These are phyloP conservation scores for Cardamine chenopodiifolia DNA, from an alignment of 345 rosid genomes.

Conservation along the genomic window DNA sequence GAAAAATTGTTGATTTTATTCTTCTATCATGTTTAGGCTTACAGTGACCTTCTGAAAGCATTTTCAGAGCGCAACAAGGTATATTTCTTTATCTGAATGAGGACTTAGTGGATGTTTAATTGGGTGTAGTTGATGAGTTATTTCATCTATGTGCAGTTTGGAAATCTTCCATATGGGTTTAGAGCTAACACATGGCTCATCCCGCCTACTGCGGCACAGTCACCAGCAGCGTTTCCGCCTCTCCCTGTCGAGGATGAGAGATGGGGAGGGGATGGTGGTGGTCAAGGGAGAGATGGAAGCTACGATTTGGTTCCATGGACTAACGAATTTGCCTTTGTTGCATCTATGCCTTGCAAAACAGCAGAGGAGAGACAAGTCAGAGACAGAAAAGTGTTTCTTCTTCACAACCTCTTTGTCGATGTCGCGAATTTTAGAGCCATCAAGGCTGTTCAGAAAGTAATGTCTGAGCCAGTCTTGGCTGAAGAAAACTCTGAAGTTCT, in stretches of 20 bases:
- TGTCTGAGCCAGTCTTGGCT: slow-evolving; percentile 46
- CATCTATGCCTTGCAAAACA: slow-evolving; percentile 90
- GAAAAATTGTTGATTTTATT: not conserved
- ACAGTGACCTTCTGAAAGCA: slow-evolving; percentile 83
- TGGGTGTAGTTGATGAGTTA: not conserved
- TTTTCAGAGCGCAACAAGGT: slow-evolving; percentile 94
- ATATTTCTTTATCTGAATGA: slow-evolving; percentile 27
- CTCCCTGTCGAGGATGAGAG: slow-evolving; percentile 85
- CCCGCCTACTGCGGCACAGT: slow-evolving; percentile 78
- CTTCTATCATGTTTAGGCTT: slow-evolving; percentile 61
- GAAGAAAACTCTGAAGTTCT: slow-evolving; percentile 44
- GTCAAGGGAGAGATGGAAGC: slow-evolving; percentile 81
- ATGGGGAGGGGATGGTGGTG: slow-evolving; percentile 98
- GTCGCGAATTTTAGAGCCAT: slow-evolving; percentile 84
- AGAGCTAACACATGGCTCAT: slow-evolving; percentile 98
- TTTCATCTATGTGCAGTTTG: slow-evolving; percentile 62
- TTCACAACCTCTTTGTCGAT: slow-evolving; percentile 92
- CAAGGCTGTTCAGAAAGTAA: slow-evolving; percentile 67
- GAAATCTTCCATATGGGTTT: slow-evolving; percentile 97
- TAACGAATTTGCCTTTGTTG: slow-evolving; percentile 66
- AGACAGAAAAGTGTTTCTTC: slow-evolving; percentile 94
- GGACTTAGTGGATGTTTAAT: slow-evolving; percentile 4
- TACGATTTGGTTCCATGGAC: slow-evolving; percentile 86
- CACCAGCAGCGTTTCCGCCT: slow-evolving; percentile 68
- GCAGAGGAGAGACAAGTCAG: slow-evolving; percentile 91